Evolutionary conservation across 108 stramenopile genomes (phyloP).

Genomic region (Craspedostauros australis): DNA sequence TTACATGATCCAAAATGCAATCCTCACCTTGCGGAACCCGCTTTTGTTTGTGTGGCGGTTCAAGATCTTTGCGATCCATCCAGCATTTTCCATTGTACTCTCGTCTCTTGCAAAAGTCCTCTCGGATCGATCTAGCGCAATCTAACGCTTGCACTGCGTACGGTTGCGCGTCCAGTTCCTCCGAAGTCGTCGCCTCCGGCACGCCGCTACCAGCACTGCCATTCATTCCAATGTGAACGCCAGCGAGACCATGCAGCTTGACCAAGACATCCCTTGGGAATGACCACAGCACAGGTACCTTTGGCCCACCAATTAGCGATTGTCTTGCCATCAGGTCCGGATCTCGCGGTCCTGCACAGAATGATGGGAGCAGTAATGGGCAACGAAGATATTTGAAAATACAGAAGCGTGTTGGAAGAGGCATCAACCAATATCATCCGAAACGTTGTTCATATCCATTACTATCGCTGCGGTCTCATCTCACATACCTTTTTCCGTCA

Average conservation of each 20-base stretch:
- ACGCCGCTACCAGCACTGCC: constrained; percentile 46
- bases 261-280: constrained; percentile 5
- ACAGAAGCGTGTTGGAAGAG: too few relatives aligned
- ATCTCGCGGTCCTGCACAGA: too few relatives aligned
- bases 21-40: constrained; percentile 2
- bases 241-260: constrained; percentile 37
- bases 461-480: too few relatives aligned
- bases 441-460: too few relatives aligned
- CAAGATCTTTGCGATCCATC: constrained; percentile 39
- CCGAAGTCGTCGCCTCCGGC: constrained; percentile 17
- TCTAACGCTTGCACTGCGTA: constrained; percentile 54
- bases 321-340: constrained; percentile 57
- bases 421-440: too few relatives aligned
- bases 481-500: constrained; percentile 35
- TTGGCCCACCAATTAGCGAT: constrained; percentile 39
- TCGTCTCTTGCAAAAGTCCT: constrained; percentile 20
- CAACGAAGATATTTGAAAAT: too few relatives aligned
- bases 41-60: constrained; percentile 33
- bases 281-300: constrained; percentile 49
- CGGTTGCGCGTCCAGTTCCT: constrained; percentile 33
- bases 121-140: constrained; percentile 30
- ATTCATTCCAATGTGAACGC: constrained; percentile 23
- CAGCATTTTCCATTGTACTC: constrained; percentile 49
- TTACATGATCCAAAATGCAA: too few relatives aligned
- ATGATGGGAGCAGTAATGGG: too few relatives aligned